A percentile compares a stretch with the other conserved stretches of the same genome.
phyloP scores from a whole-genome alignment of 345 rosid genomes.

The Syzygium aromaticum region DNA sequence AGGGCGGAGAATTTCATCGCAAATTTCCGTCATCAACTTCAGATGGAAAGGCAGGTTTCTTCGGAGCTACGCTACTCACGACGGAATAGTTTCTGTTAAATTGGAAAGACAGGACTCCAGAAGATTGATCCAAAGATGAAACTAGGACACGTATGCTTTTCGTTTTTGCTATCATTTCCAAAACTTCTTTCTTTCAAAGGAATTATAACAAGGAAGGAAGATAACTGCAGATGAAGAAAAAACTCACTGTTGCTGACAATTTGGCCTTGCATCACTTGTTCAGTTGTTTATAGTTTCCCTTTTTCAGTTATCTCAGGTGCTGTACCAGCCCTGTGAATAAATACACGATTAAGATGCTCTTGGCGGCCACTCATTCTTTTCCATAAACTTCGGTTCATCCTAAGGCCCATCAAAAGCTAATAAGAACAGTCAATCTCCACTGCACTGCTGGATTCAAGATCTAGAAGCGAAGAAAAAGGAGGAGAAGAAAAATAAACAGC shows the following conservation, averaged over 20 bases:
- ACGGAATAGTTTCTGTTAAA: neutral
- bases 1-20: neutral
- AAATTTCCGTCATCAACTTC: slow-evolving; percentile 11
- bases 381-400: neutral
- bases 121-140: neutral
- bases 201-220: neutral
- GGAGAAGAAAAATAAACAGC: neutral
- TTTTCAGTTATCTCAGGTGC: neutral
- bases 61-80: neutral
- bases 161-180: neutral
- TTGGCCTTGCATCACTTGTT: neutral
- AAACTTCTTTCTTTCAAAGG: neutral
- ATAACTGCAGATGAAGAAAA: neutral
- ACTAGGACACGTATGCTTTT: neutral
- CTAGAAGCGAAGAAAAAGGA: neutral
- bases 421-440: neutral
- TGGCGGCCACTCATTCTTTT: neutral
- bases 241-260: neutral
- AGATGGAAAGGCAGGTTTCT: slow-evolving; percentile 29
- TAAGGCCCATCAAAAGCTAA: neutral
- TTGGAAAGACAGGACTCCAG: neutral
- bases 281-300: neutral
- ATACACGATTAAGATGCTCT: neutral
- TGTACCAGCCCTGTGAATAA: neutral
- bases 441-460: neutral